Evolutionary conservation across 2,329 filamentous ascomycete species (phyloP).

Genomic region (Dactylellina leptospora): DNA sequence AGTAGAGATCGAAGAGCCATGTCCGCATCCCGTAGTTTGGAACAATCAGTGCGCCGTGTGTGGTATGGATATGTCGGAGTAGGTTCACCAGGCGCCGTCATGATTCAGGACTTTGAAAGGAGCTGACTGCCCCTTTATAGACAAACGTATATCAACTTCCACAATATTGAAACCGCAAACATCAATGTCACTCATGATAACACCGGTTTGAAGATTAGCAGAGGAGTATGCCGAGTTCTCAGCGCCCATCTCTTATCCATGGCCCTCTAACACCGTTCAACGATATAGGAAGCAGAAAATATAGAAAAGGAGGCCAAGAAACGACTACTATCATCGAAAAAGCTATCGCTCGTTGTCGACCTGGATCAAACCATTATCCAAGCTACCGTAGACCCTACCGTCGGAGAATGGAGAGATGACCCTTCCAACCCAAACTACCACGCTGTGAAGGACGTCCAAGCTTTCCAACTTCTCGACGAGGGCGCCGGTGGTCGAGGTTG

Average conservation of each 20-base stretch:
- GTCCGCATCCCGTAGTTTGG: constrained; percentile 89
- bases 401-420: constrained; percentile 94
- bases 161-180: constrained; percentile 83
- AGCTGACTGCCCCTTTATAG: constrained; percentile 56
- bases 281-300: constrained; percentile 72
- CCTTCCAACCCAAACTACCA: constrained; percentile 87
- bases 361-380: constrained; percentile 98
- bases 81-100: constrained; percentile 58
- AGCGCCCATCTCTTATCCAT: not conserved
- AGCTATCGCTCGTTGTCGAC: constrained; percentile 93
- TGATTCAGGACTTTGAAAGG: too few relatives aligned
- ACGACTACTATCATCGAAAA: constrained; percentile 79
- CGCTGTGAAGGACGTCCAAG: constrained; percentile 84
- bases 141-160: constrained; percentile 82
- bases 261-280: not conserved
- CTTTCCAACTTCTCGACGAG: constrained; percentile 89
- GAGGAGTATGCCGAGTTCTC: constrained; percentile 61
- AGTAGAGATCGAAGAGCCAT: constrained; percentile 87
- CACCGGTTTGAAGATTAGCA: constrained; percentile 83
- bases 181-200: constrained; percentile 97
- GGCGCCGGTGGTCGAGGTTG: constrained; percentile 77
- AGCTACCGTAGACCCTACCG: constrained; percentile 93
- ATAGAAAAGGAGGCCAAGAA: constrained; percentile 87
- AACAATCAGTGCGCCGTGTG: constrained; percentile 90
- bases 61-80: constrained; percentile 94